Evolutionary conservation across 1,139 yeast genomes (phyloP), one percentile per base, ranked within the genome.

Genomic region (Eremothecium coryli): DNA sequence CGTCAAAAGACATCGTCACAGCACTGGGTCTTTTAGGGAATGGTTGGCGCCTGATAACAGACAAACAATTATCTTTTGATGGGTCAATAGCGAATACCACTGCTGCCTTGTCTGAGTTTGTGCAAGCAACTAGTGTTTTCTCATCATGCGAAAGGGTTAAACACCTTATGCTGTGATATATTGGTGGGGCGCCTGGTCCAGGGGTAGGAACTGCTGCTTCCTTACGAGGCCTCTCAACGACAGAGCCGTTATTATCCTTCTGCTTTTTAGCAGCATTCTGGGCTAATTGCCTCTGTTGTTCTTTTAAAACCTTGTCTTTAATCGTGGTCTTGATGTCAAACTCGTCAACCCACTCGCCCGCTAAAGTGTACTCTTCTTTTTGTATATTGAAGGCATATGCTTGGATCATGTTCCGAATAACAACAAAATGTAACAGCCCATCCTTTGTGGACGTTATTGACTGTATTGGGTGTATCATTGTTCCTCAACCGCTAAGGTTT

Each of bases 1-100:
- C 73, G 41, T 71, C 73, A 14, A 61, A 57, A 6, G 79, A 68
- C 3, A 77, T 60, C n/a, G 84, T 68, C 11, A 85, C 65, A 1
- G 94, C 78, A 45, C 86, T 79, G 8, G 97, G 96, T 56, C 97
- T 75, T 60, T 90, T 90, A 17, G 95, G 85, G 52, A 85, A 77
- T 5, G 73, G 68, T 52, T 85, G 88, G 53, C 93, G 74, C 49
- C 82, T 80, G 30, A 71, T 50, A 22, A 77, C 55, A n/a, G 52
- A 54, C 32, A 82, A 62, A 32, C 71, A 64, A 30, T 56, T 56
- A 3, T 36, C 38, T 27, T 43, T 37, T 5, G 38, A 39, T 8
- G 33, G 27, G 39, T 69, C 64, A 16, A 77, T 46, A 28, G 60
- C 50, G 42, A 82, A 76, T 7, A 84, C 68, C n/a, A 78, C 66